These are phyloP conservation scores for Suillus discolor DNA, from an alignment of 768 basidiomycete genomes.

Conservation along the genomic window DNA sequence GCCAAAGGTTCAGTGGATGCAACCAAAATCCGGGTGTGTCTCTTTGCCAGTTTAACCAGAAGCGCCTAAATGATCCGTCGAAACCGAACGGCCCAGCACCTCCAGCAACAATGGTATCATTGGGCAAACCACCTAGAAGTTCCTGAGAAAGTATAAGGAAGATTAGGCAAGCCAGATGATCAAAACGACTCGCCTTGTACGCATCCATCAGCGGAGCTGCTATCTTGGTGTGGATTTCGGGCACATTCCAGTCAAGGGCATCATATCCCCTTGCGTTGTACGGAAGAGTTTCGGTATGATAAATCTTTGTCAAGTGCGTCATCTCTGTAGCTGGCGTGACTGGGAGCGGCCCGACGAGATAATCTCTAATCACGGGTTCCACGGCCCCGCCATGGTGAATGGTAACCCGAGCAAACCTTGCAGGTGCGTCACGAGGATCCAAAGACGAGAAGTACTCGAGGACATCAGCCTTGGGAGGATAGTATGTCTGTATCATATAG, in stretches of 20 bases:
- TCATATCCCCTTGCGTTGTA: constrained; percentile 52
- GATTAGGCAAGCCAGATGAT: background rate
- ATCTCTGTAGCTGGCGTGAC: constrained; percentile 42
- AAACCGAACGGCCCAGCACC: constrained; percentile 55
- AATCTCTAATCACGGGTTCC: constrained; percentile 49
- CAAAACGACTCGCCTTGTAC: constrained; percentile 38
- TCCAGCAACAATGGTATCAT: constrained; percentile 52
- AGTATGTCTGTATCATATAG: constrained; percentile 50
- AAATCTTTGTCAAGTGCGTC: constrained; percentile 49
- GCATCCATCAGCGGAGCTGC: constrained; percentile 41
- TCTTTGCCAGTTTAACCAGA: constrained; percentile 53
- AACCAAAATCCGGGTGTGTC: constrained; percentile 54
- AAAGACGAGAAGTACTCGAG: constrained; percentile 49
- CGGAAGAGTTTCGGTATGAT: constrained; percentile 54
- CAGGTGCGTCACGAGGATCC: constrained; percentile 27
- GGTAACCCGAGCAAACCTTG: constrained; percentile 48
- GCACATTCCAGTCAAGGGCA: constrained; percentile 24
- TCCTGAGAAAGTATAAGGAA: constrained; percentile 36
- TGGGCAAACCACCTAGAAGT: constrained; percentile 47
- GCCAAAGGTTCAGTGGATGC: constrained; percentile 55
- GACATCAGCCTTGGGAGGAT: constrained; percentile 50
- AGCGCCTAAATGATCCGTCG: constrained; percentile 60
- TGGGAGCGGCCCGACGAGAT: constrained; percentile 62
- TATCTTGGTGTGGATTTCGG: constrained; percentile 32
- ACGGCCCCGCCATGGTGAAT: constrained; percentile 49